Evolutionary conservation across 1,284 basidiomycete genomes (phyloP).

Genomic region (Tylopilus orsonianus): DNA sequence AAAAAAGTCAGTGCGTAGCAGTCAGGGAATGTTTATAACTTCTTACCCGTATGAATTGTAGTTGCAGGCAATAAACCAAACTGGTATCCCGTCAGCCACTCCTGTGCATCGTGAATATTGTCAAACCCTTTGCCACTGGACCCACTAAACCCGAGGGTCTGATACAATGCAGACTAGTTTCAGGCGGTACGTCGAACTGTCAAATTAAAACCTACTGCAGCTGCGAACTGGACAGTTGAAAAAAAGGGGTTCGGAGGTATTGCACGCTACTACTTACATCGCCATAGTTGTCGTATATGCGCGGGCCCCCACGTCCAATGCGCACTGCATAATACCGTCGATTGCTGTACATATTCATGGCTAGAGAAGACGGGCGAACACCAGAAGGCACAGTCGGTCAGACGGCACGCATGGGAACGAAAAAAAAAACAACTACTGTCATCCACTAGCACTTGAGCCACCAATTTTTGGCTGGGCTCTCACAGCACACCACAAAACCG

Average conservation of each 20-base stretch:
- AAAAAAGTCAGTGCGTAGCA: too few species aligned
- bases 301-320: slow-evolving; percentile 34
- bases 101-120: slow-evolving; percentile 29
- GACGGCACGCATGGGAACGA: slow-evolving; percentile 10
- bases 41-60: slow-evolving; percentile 23
- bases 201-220: slow-evolving; percentile 23
- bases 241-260: not conserved
- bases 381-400: not conserved
- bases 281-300: slow-evolving; percentile 30
- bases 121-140: slow-evolving; percentile 36
- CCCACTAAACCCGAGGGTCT: slow-evolving; percentile 35
- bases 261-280: slow-evolving; percentile 24
- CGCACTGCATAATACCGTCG: slow-evolving; percentile 37
- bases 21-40: too few species aligned
- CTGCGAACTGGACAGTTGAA: slow-evolving; percentile 21
- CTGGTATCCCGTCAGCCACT: slow-evolving; percentile 26
- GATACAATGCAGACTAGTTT: not conserved
- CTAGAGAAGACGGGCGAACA: not conserved
- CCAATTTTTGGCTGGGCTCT: too few species aligned
- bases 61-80: slow-evolving; percentile 14
- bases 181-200: not conserved
- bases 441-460: too few species aligned
- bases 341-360: slow-evolving; percentile 17
- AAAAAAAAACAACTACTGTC: too few species aligned
- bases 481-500: too few species aligned